A percentile compares a stretch with the other conserved stretches of the same genome.
phyloP scores from a whole-genome alignment of 1,139 yeast genomes.

The Trichomonascaceae sp. region DNA sequence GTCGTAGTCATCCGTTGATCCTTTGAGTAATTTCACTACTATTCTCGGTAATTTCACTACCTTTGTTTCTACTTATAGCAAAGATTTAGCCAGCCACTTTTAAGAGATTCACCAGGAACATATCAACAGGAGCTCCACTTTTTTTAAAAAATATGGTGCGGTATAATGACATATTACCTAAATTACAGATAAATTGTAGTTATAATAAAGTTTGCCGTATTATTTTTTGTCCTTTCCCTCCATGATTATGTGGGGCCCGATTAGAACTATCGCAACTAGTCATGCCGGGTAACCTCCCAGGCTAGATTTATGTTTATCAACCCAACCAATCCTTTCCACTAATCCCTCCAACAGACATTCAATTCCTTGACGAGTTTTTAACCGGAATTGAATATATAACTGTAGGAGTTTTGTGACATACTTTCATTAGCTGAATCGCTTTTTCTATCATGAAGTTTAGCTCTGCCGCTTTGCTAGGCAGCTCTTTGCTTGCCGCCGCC shows the following conservation, averaged over 20 bases:
- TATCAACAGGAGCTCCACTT: background rate
- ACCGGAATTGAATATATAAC: background rate
- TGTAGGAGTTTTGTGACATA: background rate
- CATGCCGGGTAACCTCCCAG: background rate
- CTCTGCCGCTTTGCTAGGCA: background rate
- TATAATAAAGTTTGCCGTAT: too few species aligned
- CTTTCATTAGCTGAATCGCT: background rate
- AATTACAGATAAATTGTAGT: too few species aligned
- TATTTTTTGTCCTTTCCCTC: background rate
- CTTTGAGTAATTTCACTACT: background rate
- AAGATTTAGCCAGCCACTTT: background rate
- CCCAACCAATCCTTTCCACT: background rate
- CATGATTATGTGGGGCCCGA: background rate
- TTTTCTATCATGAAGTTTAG: background rate
- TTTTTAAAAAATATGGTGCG: background rate
- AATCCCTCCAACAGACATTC: background rate
- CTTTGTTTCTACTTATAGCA: background rate
- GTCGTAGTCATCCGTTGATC: background rate
- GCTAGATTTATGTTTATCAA: background rate
- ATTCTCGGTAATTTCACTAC: background rate
- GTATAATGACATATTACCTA: too few species aligned
- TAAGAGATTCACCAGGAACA: background rate
- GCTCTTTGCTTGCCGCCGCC: background rate
- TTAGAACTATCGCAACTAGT: background rate
- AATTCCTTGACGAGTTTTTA: background rate